Conservation (phyloP, 306 rosid genomes). For the Vigna reflexopilosa region DNA sequence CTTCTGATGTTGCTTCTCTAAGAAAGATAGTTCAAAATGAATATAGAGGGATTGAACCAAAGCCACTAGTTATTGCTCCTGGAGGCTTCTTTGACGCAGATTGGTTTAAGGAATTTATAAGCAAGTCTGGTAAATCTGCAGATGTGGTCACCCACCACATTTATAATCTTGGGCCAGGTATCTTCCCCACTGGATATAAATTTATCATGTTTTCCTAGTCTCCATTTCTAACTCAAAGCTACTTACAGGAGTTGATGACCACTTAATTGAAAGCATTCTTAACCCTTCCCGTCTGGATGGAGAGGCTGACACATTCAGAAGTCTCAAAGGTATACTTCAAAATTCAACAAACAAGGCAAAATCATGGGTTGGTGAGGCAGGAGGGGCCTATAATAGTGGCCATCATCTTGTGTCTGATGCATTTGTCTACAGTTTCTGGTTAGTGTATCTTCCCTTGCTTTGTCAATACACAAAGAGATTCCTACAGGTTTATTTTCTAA, state of each 20-base stretch:
- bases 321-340: conserved; percentile 62
- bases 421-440: conserved; percentile 86
- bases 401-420: conserved; percentile 81
- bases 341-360: conserved; percentile 58
- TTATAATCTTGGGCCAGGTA: conserved; percentile 94
- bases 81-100: conserved; percentile 86
- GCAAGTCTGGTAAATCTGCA: conserved; percentile 51
- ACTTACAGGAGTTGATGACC: conserved; percentile 71
- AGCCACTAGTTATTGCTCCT: conserved; percentile 84
- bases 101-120: conserved; percentile 73
- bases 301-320: conserved; percentile 58
- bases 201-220: conserved; percentile 2
- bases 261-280: conserved; percentile 71
- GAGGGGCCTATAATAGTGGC: conserved; percentile 96
- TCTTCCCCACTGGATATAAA: conserved; percentile 2
- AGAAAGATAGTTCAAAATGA: conserved; percentile 55
- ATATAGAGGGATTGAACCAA: conserved; percentile 55
- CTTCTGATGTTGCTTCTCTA: conserved; percentile 63
- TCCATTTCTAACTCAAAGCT: conserved; percentile 22
- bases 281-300: conserved; percentile 72
- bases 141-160: conserved; percentile 83
- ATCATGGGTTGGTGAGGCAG: conserved; percentile 98
- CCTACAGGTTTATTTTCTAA: conserved; percentile 17
- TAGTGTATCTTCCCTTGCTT: conserved; percentile 44
- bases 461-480: not conserved